A percentile compares a stretch with the other conserved stretches of the same genome.
Conservation (phyloP, 805 yeast genomes). For the Candida endomychidarum region DNA sequence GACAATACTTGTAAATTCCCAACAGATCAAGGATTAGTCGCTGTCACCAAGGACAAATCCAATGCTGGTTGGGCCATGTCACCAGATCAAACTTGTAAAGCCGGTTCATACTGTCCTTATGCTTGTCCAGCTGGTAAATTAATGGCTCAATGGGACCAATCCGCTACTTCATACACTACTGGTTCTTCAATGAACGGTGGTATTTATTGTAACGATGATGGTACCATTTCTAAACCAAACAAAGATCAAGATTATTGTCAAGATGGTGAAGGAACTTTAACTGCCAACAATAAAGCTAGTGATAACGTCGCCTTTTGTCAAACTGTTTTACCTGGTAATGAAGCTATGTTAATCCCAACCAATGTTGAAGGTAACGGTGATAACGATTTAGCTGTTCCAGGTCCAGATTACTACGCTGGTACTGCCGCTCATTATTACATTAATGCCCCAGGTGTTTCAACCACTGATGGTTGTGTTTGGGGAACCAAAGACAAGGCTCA, state of each 20-base stretch:
- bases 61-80: constrained; percentile 90
- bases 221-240: constrained; percentile 63
- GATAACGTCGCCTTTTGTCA: constrained; percentile 80
- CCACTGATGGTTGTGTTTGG: constrained; percentile 81
- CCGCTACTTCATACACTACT: constrained; percentile 67
- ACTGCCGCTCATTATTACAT: constrained; percentile 87
- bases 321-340: constrained; percentile 91
- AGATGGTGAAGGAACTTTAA: constrained; percentile 76
- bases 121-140: constrained; percentile 89
- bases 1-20: constrained; percentile 67
- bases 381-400: constrained; percentile 78
- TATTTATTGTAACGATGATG: constrained; percentile 69
- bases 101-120: constrained; percentile 86
- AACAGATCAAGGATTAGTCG: constrained; percentile 61
- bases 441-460: constrained; percentile 79
- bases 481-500: constrained; percentile 64
- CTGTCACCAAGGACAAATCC: constrained; percentile 54
- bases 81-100: constrained; percentile 67
- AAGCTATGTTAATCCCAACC: constrained; percentile 91
- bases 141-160: constrained; percentile 87
- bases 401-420: constrained; percentile 76
- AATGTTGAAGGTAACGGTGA: constrained; percentile 49
- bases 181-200: constrained; percentile 86
- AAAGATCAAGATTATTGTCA: constrained; percentile 61
- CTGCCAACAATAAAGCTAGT: constrained; percentile 56